phyloP scores from a whole-genome alignment of 192 early-diverging fungal species.

The Gonapodya prolifera region DNA sequence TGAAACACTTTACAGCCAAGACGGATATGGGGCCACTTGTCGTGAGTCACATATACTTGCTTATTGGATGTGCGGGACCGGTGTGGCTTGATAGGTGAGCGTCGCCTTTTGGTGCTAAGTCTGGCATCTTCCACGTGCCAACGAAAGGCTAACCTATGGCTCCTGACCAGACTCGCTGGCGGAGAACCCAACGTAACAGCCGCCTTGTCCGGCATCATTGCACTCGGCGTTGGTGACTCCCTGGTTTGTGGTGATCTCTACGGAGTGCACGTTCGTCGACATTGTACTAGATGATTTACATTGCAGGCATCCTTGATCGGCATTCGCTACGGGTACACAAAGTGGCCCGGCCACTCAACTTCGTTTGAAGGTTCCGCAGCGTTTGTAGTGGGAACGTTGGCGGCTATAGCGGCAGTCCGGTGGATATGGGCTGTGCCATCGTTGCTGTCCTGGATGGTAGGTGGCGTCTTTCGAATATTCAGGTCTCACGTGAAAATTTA shows the following conservation, averaged over 20 bases:
- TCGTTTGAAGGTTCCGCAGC: constrained; percentile 78
- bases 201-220: constrained; percentile 64
- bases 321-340: constrained; percentile 48
- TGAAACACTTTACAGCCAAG: constrained; percentile 70
- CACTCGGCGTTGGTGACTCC: constrained; percentile 83
- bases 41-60: constrained; percentile 76
- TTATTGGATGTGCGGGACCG: constrained; percentile 79
- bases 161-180: constrained; percentile 9
- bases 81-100: constrained; percentile 69
- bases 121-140: constrained; percentile 4
- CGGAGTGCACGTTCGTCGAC: neutral
- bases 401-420: constrained; percentile 21
- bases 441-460: constrained; percentile 23
- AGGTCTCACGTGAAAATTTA: neutral
- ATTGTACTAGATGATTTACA: neutral
- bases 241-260: constrained; percentile 32
- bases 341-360: constrained; percentile 67
- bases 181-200: constrained; percentile 25
- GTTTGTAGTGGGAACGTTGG: constrained; percentile 56
- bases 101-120: neutral
- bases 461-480: constrained; percentile 13
- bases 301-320: constrained; percentile 70
- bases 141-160: constrained; percentile 8
- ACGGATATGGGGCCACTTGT: constrained; percentile 74
- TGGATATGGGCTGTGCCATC: constrained; percentile 11